These are phyloP conservation scores for Pelargonium nanum DNA, from an alignment of 345 rosid species.

Conservation along the genomic window DNA sequence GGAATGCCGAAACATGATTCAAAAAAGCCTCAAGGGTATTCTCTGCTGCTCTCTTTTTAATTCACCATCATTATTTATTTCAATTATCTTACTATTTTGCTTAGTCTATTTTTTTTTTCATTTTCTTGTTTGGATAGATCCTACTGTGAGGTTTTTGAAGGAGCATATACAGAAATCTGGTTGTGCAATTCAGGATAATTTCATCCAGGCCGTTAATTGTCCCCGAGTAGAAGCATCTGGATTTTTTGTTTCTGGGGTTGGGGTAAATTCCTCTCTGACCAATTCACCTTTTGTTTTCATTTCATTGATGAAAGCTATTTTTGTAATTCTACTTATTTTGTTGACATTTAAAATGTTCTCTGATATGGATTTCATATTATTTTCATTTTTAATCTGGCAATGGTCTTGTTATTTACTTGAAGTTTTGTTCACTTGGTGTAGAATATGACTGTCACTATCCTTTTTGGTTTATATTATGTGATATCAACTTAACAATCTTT, in stretches of 20 bases:
- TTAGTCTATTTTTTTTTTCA: slow-evolving; percentile 7
- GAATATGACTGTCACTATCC: no score
- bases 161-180: slow-evolving; percentile 85
- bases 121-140: slow-evolving; percentile 30
- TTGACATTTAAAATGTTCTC: background rate
- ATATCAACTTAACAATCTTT: no score
- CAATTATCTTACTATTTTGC: background rate
- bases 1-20: slow-evolving; percentile 42
- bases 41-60: background rate
- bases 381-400: no score
- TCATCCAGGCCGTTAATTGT: slow-evolving; percentile 64
- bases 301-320: slow-evolving; percentile 2
- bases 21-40: slow-evolving; percentile 44
- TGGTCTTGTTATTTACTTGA: no score
- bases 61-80: background rate
- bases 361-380: no score
- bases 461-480: no score
- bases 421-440: no score
- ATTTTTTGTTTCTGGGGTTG: slow-evolving; percentile 50
- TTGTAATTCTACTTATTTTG: background rate
- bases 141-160: slow-evolving; percentile 72
- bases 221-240: slow-evolving; percentile 42
- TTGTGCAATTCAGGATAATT: slow-evolving; percentile 61
- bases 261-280: slow-evolving; percentile 31
- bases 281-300: background rate